Evolutionary conservation across 2,329 filamentous ascomycete species (phyloP).

Genomic region (Colletotrichum aenigma): DNA sequence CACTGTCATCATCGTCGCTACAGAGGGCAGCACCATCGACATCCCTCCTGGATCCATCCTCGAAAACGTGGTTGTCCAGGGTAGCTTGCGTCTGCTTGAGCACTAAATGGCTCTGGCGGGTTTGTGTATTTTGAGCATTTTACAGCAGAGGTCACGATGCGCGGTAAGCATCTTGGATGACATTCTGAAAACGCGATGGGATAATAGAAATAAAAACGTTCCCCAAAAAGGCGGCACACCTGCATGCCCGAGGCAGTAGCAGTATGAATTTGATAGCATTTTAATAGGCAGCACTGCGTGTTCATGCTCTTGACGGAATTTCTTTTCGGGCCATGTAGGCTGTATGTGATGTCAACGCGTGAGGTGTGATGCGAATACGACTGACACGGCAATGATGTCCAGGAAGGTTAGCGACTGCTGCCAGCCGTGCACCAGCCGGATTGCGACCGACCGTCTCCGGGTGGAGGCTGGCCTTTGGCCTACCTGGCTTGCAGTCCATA

Average conservation of each 20-base stretch:
- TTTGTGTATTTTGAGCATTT: constrained; percentile 20
- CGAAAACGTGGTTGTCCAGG: constrained; percentile 99
- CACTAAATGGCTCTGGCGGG: constrained; percentile 48
- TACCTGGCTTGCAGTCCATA: neutral
- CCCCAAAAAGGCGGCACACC: neutral
- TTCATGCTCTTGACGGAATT: neutral
- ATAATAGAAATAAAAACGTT: constrained; percentile 8
- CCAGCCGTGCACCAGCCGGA: neutral
- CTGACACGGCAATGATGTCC: neutral
- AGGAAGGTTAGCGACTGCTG: neutral
- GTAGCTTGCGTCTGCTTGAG: constrained; percentile 79
- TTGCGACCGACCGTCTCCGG: neutral
- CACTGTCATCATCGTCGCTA: constrained; percentile 98
- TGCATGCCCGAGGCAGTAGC: neutral
- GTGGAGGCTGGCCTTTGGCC: neutral
- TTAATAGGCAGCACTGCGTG: constrained; percentile 10
- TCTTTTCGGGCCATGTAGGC: neutral
- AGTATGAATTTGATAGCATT: constrained; percentile 13
- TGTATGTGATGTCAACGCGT: neutral
- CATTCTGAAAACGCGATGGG: neutral
- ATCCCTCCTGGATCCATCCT: constrained; percentile 95
- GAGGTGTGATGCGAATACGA: neutral
- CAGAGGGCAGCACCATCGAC: constrained; percentile 97
- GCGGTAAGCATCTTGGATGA: neutral
- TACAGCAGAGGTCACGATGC: neutral